A percentile compares a stretch with the other conserved stretches of the same genome.
Evolutionary conservation across 78 protist species (phyloP).

Genomic region (Dictyostelium purpureum): DNA sequence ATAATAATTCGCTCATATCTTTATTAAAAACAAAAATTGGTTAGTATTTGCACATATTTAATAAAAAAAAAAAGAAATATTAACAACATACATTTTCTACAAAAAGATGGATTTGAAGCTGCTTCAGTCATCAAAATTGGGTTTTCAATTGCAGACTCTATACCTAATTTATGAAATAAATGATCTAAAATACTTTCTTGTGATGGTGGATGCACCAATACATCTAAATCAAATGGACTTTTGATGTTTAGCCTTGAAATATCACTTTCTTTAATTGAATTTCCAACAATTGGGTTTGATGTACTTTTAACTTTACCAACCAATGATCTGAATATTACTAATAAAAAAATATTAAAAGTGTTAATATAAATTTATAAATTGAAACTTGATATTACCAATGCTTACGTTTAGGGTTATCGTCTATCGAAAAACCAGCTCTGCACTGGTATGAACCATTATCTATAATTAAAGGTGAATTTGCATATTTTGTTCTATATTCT

Average conservation of each 20-base stretch:
- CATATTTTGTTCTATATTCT: slow-evolving; percentile 8
- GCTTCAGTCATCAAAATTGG: slow-evolving; percentile 67
- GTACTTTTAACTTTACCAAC: slow-evolving; percentile 70
- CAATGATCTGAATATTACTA: slow-evolving; percentile 62
- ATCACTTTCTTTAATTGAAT: slow-evolving; percentile 64
- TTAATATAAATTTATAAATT: neutral
- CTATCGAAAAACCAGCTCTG: slow-evolving; percentile 73
- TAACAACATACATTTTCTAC: slow-evolving; percentile 68
- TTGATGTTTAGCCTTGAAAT: slow-evolving; percentile 25
- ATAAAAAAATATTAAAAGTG: neutral
- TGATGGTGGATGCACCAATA: slow-evolving; percentile 75
- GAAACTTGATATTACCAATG: neutral
- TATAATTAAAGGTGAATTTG: slow-evolving; percentile 41
- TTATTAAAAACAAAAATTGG: neutral
- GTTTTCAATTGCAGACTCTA: slow-evolving; percentile 29
- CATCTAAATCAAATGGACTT: slow-evolving; percentile 75
- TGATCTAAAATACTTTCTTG: slow-evolving; percentile 73
- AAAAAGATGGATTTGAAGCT: slow-evolving; percentile 68
- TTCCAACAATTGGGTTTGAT: slow-evolving; percentile 68
- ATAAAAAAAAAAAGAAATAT: neutral
- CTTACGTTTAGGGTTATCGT: slow-evolving; percentile 48
- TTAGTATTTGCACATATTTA: neutral
- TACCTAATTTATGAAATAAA: slow-evolving; percentile 62
- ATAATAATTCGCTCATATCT: slow-evolving; percentile 75
- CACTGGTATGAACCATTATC: slow-evolving; percentile 66